phyloP scores from a whole-genome alignment of 345 rosid genomes.

The Lepidium sativum region DNA sequence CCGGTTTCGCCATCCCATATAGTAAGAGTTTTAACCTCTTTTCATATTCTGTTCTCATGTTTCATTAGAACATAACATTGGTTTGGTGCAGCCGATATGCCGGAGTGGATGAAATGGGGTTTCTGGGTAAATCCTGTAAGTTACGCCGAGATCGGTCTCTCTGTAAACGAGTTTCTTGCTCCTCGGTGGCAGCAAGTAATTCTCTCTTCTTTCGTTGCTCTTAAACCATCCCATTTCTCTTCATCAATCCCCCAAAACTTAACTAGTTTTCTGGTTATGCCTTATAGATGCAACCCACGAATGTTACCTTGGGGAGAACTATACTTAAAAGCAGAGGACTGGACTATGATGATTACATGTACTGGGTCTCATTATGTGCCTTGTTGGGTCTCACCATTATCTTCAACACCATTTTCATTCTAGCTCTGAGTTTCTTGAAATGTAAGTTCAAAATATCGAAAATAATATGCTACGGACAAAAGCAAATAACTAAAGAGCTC shows the following conservation, averaged over 20 bases:
- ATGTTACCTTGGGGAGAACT: conserved; percentile 46
- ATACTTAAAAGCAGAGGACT: conserved; percentile 54
- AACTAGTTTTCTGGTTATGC: neutral
- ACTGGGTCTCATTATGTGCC: conserved; percentile 62
- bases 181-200: conserved; percentile 66
- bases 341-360: conserved; percentile 41
- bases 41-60: neutral
- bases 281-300: conserved; percentile 30
- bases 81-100: conserved; percentile 53
- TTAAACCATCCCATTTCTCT: neutral
- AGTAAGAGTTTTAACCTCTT: conserved; percentile 30
- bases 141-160: conserved; percentile 62
- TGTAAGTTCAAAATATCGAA: conserved; percentile 29
- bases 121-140: conserved; percentile 68
- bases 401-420: conserved; percentile 51
- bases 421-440: conserved; percentile 63
- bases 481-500: neutral
- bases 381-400: conserved; percentile 47
- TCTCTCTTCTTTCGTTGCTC: neutral
- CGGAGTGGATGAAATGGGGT: conserved; percentile 67
- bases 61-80: neutral
- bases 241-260: neutral
- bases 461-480: neutral
- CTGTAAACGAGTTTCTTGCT: conserved; percentile 63
- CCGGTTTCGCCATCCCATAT: conserved; percentile 56